These are phyloP conservation scores for Ailanthus altissimus DNA, from an alignment of 345 rosid genomes.

Conservation along the genomic window DNA sequence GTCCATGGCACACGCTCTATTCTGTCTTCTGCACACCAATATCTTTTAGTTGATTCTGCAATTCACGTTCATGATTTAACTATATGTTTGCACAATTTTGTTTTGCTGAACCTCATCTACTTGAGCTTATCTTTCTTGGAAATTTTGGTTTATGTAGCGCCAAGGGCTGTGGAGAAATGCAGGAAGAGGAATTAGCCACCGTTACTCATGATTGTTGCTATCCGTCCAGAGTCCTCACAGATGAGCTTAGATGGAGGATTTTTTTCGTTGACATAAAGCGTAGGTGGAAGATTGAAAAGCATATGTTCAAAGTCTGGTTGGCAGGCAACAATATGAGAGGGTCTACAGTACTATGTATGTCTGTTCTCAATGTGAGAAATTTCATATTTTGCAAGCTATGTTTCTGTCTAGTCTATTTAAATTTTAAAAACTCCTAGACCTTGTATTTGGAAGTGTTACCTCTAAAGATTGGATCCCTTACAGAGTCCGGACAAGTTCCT, in stretches of 20 bases:
- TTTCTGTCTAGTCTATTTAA: constrained; percentile 18
- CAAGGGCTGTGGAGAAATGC: constrained; percentile 68
- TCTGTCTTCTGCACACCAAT: no score
- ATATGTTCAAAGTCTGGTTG: constrained; percentile 3
- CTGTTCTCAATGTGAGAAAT: constrained; percentile 11
- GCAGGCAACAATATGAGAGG: neutral
- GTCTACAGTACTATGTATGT: constrained; percentile 16
- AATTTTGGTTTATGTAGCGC: constrained; percentile 43
- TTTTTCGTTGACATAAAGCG: no score
- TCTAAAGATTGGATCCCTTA: constrained; percentile 2
- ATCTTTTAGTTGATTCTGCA: neutral
- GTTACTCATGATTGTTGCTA: constrained; percentile 19
- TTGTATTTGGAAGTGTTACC: constrained; percentile 27
- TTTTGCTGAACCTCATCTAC: neutral
- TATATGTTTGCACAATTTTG: neutral
- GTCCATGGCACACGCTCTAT: neutral
- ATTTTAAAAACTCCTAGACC: constrained; percentile 25
- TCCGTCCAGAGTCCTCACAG: constrained; percentile 29
- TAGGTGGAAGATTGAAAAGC: constrained; percentile 14
- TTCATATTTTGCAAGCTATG: constrained; percentile 24
- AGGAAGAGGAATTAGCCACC: constrained; percentile 45
- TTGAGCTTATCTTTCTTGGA: neutral
- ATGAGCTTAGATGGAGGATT: constrained; percentile 11
- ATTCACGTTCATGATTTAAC: neutral
- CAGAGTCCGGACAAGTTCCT: constrained; percentile 30